Conservation (phyloP, 768 basidiomycete species). For the Podaxis sp. region DNA sequence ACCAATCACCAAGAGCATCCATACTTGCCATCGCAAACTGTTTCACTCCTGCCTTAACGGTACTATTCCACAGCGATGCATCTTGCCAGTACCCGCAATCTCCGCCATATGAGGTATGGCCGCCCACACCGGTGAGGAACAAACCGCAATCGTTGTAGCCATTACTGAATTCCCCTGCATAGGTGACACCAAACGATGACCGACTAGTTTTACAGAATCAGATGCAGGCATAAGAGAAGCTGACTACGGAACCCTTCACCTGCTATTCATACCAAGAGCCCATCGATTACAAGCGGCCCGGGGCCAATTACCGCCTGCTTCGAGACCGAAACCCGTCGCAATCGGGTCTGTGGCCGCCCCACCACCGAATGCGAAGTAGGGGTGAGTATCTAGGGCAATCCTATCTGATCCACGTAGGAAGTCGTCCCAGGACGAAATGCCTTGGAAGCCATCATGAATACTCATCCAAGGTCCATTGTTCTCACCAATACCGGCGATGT, state of each 20-base stretch:
- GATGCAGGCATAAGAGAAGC: background rate
- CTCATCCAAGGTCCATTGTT: slow-evolving; percentile 60
- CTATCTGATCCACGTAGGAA: slow-evolving; percentile 37
- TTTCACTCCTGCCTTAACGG: slow-evolving; percentile 33
- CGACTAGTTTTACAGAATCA: slow-evolving; percentile 25
- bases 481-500: slow-evolving; percentile 68
- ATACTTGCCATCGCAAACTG: slow-evolving; percentile 56
- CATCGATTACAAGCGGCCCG: slow-evolving; percentile 52
- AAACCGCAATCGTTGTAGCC: slow-evolving; percentile 63
- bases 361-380: slow-evolving; percentile 45
- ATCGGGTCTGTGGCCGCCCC: slow-evolving; percentile 31
- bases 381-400: slow-evolving; percentile 35
- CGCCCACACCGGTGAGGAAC: slow-evolving; percentile 25
- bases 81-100: slow-evolving; percentile 38
- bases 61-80: slow-evolving; percentile 49
- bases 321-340: slow-evolving; percentile 31
- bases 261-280: slow-evolving; percentile 53
- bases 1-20: slow-evolving; percentile 37
- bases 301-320: slow-evolving; percentile 44
- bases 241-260: slow-evolving; percentile 28
- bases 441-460: slow-evolving; percentile 43
- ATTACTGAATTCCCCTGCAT: slow-evolving; percentile 77
- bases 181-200: slow-evolving; percentile 59
- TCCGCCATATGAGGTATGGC: slow-evolving; percentile 23
- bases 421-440: slow-evolving; percentile 28